Evolutionary conservation across 441 rosid species (phyloP), one percentile per base, ranked within the genome.

Genomic region (Brassica hybrid): DNA sequence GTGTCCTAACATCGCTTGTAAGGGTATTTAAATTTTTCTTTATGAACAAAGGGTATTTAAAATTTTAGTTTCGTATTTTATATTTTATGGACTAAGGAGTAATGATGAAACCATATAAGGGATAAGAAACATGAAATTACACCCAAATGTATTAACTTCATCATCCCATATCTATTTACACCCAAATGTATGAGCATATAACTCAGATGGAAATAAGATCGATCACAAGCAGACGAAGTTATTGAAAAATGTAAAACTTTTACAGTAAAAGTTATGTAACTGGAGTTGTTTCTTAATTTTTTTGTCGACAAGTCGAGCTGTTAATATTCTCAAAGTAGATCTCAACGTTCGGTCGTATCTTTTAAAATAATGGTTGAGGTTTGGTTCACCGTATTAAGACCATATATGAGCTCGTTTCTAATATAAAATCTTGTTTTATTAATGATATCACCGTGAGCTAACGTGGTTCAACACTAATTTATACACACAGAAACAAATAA

Each of bases 271-370:
- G 76, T 19, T 57, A 54, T 30, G 25, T 18, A 25, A 54, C 41
- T 72, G 18, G 71, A 56, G 50, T 41, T 70, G 6, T 77, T 32
- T 71, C 14, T 72, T 48, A 72, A 21, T 10, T 45, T 10, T 8
- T 58, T 45, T 45, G 52, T 62, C 74, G 74, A 79, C 61, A 68
- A 73, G 62, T 54, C 71, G 21, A 71, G 60, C 65, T 82, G 78
- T 76, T 75, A 69, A 72, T 80, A 77, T 75, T 75, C 76, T 79
- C 76, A 67, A 62, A 58, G 69, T 21, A 79, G 83, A 83, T 85
- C 84, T 73, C 70, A 67, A 67, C 61, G 84, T 79, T 81, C 82
- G 77, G 78, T 38, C 79, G 74, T 75, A 81, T 87, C 86, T 64
- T 79, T 41, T 36, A 17, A 72, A 52, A 41, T 73, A 79, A 72